phyloP scores from a whole-genome alignment of 2,329 filamentous ascomycete genomes.

The Nemania bipapillata region DNA sequence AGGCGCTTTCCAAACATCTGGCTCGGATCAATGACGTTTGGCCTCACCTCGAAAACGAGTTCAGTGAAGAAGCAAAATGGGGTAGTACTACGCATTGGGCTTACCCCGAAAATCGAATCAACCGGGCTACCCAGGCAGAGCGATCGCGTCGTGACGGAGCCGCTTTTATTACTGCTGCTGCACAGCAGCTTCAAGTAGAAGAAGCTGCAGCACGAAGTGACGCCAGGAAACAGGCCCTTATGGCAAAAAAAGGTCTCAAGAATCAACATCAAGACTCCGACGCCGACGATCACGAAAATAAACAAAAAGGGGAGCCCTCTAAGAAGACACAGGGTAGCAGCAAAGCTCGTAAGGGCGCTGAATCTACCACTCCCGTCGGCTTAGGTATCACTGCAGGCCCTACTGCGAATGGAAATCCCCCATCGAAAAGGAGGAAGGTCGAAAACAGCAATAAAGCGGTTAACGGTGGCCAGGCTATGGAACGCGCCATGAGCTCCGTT shows the following conservation, averaged over 20 bases:
- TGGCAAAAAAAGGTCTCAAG: conserved; percentile 78
- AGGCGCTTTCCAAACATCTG: conserved; percentile 86
- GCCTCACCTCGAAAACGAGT: conserved; percentile 85
- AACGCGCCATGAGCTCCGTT: conserved; percentile 73
- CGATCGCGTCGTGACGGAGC: conserved; percentile 81
- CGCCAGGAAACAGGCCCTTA: conserved; percentile 81
- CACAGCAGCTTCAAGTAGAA: conserved; percentile 72
- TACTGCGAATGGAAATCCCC: conserved; percentile 62
- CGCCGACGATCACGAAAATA: conserved; percentile 73
- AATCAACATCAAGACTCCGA: conserved; percentile 79
- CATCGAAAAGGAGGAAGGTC: conserved; percentile 81
- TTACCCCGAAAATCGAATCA: conserved; percentile 83
- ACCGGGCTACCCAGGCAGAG: conserved; percentile 73
- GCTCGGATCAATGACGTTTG: conserved; percentile 86
- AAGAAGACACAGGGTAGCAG: conserved; percentile 72
- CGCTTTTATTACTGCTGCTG: conserved; percentile 79
- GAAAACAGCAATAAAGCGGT: conserved; percentile 78
- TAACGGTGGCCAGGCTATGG: conserved; percentile 65
- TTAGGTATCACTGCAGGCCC: conserved; percentile 72
- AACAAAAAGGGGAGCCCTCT: conserved; percentile 59
- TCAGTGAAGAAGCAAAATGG: conserved; percentile 93
- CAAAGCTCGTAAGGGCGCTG: conserved; percentile 72
- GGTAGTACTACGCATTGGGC: conserved; percentile 95
- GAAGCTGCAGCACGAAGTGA: conserved; percentile 86
- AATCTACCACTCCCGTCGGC: conserved; percentile 64